Evolutionary conservation across 805 yeast species (phyloP).

Genomic region (Helenozyma baotianmanensis): DNA sequence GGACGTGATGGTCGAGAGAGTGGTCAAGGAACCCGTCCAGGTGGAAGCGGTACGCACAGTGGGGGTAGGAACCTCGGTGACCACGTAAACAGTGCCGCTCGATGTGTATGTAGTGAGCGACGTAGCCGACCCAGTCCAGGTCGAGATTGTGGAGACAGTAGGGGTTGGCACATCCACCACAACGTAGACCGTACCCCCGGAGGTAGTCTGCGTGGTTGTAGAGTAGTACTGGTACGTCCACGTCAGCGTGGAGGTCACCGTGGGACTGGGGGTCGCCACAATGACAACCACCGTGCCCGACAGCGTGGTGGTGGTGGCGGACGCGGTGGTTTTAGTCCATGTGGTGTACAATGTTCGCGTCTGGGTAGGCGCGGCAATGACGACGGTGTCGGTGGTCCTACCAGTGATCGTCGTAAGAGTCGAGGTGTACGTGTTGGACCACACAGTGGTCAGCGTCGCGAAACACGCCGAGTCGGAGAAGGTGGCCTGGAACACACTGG

Average conservation of each 20-base stretch:
- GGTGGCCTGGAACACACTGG: constrained; percentile 6
- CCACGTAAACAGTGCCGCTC: not conserved
- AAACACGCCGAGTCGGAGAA: constrained; percentile 5
- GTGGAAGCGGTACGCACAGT: not conserved
- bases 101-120: not conserved
- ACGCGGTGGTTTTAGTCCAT: constrained; percentile 6
- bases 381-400: constrained; percentile 8
- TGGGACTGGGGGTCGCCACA: constrained; percentile 15
- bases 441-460: constrained; percentile 3
- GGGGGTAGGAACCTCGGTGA: constrained; percentile 7
- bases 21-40: not conserved
- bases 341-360: constrained; percentile 6
- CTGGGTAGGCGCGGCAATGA: constrained; percentile 9
- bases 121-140: constrained; percentile 5
- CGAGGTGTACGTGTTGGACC: constrained; percentile 5
- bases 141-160: constrained; percentile 6
- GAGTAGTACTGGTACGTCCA: constrained; percentile 5
- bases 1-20: too few species aligned
- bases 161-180: constrained; percentile 6
- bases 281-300: constrained; percentile 11
- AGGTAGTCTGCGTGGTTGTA: constrained; percentile 13
- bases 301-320: constrained; percentile 5
- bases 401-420: constrained; percentile 2
- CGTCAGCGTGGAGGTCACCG: constrained; percentile 11
- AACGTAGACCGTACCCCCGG: constrained; percentile 18